Base-by-base conservation (phyloP, 2,329 filamentous ascomycete species). In the Nigrograna mackinnonii region DNA sequence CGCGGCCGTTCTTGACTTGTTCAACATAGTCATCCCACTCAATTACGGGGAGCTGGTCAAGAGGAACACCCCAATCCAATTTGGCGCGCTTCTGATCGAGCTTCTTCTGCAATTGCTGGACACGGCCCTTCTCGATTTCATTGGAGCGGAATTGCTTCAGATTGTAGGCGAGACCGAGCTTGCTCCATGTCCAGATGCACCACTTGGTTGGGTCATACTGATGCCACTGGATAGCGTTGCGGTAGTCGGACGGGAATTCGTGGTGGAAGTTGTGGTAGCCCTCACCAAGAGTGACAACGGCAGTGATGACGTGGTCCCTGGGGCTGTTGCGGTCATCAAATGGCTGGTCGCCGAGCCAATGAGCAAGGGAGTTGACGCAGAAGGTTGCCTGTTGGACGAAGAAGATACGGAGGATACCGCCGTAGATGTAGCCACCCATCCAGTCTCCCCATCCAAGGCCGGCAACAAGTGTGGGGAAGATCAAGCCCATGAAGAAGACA, bases 331-430 rank as follows among this genome's bases (percentile, higher is more conserved):
- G 67, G 62, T 72, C 69, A 46, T 72, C 69, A 44, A 72, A 72
- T 22, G 69, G 69, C 60, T 72, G 69, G 46, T 72, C 69, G 21
- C 75, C 75, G 43, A 78, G 71, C 73, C 74, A 78, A 59, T 78
- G 75, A 33, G 75, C 75, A 37, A 78, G 71, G 6, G 75, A 77
- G 67, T 78, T 78, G 66, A 78, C 74, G 46, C 75, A 78, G 70
- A 78, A 78, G 34, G 75, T 78, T 35, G 74, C 73, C 60, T 78
- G 75, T 59, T 78, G 74, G 44, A 78, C 73, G 59, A 77, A 73
- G 63, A 76, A 75, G 58, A 77, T 75, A 53, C 75, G 71, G 41
- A 77, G 70, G 53, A 78, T 76, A 46, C 75, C 75, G 17, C 70
- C 74, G 50, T 78, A 78, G 66, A 78, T 70, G 54, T 70, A 75